Conservation (phyloP, 1,284 basidiomycete genomes). For the Fomes fomentarius region DNA sequence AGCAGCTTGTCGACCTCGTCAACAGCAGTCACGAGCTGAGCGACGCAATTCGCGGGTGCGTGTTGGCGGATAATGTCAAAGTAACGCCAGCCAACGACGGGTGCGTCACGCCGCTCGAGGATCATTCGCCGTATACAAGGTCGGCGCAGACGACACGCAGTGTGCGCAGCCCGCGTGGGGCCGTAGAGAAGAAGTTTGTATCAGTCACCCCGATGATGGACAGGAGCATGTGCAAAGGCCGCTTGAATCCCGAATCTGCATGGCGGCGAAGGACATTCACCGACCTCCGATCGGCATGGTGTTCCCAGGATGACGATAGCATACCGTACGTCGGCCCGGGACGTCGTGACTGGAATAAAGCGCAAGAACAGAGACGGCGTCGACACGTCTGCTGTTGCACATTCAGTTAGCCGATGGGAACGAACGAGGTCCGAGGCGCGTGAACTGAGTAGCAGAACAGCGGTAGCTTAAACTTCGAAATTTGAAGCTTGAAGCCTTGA, state of each 20-base stretch:
- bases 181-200: slow-evolving; percentile 64
- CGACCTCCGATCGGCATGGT: too few species aligned
- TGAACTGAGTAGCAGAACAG: too few species aligned
- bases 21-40: slow-evolving; percentile 68
- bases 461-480: too few species aligned
- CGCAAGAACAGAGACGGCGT: too few species aligned
- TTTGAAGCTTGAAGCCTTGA: too few species aligned
- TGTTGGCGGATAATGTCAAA: slow-evolving; percentile 84
- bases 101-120: slow-evolving; percentile 84
- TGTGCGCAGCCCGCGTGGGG: slow-evolving; percentile 94
- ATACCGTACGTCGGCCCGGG: too few species aligned
- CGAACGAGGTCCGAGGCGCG: too few species aligned
- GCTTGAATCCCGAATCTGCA: not conserved
- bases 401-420: too few species aligned
- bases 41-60: slow-evolving; percentile 73
- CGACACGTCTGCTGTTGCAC: too few species aligned
- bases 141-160: slow-evolving; percentile 88
- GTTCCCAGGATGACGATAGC: too few species aligned
- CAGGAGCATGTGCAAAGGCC: not conserved
- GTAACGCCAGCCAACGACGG: slow-evolving; percentile 80
- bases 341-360: too few species aligned
- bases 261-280: not conserved
- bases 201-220: not conserved
- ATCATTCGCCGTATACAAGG: slow-evolving; percentile 89
- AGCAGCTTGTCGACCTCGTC: slow-evolving; percentile 68